Evolutionary conservation across 2,329 filamentous ascomycete genomes (phyloP), one percentile per base, ranked within the genome.

Genomic region (Aaosphaeria arxii): DNA sequence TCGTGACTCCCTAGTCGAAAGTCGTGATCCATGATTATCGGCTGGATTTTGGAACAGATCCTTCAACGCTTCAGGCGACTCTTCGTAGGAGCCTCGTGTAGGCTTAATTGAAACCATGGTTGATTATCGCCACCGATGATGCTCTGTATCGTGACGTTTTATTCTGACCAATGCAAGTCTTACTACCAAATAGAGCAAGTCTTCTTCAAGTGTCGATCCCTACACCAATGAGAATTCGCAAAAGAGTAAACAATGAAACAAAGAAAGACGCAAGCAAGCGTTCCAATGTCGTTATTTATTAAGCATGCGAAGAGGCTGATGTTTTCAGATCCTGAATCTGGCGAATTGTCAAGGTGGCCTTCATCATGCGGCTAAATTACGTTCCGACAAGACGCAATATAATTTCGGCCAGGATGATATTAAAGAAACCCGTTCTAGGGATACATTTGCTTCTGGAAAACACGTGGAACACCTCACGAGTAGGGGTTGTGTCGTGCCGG

Each of bases 301-400:
- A 2, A 24, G 17, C 17, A 24, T 24, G 17, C 17, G 17, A 24
- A 24, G 17, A 24, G 17, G 17, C 17, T 24, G 17, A 24, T 24
- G 17, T 24, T 24, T 24, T 24, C 17, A 24, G 3, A 24, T 24
- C 17, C 17, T 24, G 17, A 2, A 24, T 24, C 17, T 24, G 17
- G 33, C 13, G 35, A 44, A 40, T 40, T 50, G 49, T 52, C 52
- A 48, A 61, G 52, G 55, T 62, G 59, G 47, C 57, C 55, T 60
- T 45, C 44, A 48, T 6, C 29, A 49, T 50, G 52, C 54, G 57
- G 57, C 49, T 62, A 62, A 62, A 57, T 24, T 24, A 53, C 42
- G 44, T 40, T 35, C 31, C 41, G 33, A 9, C 33, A 30, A 9
- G 30, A 30, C 13, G 46, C 46, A 59, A 58, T 59, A 39, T 60